These are phyloP conservation scores for Liriodendron chinense DNA, from an alignment of 164 flowering plant species.

Conservation along the genomic window DNA sequence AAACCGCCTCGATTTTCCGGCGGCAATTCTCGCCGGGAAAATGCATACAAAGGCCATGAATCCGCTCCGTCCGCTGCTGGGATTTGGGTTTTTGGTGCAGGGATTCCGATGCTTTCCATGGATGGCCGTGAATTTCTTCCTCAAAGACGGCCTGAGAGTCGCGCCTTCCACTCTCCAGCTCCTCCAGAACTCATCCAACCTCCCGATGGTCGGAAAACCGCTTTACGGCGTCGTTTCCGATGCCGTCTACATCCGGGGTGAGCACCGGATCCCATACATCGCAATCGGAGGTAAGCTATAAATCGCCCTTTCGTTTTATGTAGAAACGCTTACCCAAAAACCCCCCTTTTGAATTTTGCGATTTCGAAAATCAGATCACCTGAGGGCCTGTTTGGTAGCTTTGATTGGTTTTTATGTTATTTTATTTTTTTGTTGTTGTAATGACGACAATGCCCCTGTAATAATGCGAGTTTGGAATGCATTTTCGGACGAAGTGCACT, in stretches of 20 bases:
- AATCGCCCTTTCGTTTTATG: too few relatives aligned
- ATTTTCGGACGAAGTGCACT: too few relatives aligned
- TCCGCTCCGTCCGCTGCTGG: constrained; percentile 33
- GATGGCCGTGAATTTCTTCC: constrained; percentile 75
- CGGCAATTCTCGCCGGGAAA: background rate
- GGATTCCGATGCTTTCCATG: constrained; percentile 91
- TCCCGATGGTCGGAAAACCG: constrained; percentile 95
- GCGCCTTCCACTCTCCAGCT: constrained; percentile 80
- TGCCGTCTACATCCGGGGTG: constrained; percentile 62
- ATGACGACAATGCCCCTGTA: too few relatives aligned
- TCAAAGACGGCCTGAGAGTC: constrained; percentile 70
- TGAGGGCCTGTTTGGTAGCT: too few relatives aligned
- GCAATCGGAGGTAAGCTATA: constrained; percentile 68
- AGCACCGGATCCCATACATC: constrained; percentile 86
- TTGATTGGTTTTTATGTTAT: too few relatives aligned
- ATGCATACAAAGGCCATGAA: background rate
- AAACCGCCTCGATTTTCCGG: too few relatives aligned
- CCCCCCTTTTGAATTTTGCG: too few relatives aligned
- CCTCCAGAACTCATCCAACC: constrained; percentile 68
- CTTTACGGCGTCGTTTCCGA: constrained; percentile 85
- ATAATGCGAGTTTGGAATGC: too few relatives aligned
- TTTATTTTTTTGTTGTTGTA: too few relatives aligned
- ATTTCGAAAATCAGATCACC: too few relatives aligned
- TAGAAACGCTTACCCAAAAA: too few relatives aligned
- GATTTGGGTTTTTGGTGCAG: constrained; percentile 72